phyloP scores from a whole-genome alignment of 768 basidiomycete species.

The Leccinum broughii region DNA sequence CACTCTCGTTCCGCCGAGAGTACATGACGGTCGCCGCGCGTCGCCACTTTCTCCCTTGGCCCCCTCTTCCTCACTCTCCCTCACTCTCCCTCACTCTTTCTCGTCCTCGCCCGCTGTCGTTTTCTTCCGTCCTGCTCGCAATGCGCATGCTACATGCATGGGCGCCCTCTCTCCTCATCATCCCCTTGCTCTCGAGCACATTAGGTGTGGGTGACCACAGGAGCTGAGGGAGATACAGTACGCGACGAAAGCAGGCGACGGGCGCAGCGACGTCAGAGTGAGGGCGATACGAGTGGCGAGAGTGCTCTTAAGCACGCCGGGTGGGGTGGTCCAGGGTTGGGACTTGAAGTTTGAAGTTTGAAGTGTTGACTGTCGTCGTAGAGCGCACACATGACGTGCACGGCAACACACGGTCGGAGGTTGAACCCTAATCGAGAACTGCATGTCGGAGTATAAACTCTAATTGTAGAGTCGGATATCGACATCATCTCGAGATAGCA shows the following conservation, averaged over 20 bases:
- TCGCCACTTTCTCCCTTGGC: not conserved
- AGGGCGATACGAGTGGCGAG: not conserved
- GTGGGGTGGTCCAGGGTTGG: not conserved
- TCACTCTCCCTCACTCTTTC: no score
- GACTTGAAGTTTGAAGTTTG: no score
- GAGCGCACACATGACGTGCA: no score
- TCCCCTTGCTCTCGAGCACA: not conserved
- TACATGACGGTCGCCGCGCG: no score
- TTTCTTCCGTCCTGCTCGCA: not conserved
- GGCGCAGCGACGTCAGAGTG: no score
- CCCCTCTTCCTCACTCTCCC: no score
- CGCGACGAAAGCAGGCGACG: not conserved
- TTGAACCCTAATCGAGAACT: not conserved
- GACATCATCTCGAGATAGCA: constrained; percentile 14
- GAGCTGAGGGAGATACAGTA: not conserved
- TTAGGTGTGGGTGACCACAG: not conserved
- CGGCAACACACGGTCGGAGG: no score
- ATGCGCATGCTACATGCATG: not conserved
- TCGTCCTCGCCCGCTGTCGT: no score
- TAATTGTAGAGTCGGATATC: constrained; percentile 20
- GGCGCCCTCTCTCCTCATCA: not conserved
- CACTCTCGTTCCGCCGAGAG: no score
- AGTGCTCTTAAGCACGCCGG: not conserved
- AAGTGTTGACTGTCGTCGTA: no score
- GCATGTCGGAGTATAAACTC: constrained; percentile 25